Conservation (phyloP, 139 green algal species). For the Chlorella sp. region DNA sequence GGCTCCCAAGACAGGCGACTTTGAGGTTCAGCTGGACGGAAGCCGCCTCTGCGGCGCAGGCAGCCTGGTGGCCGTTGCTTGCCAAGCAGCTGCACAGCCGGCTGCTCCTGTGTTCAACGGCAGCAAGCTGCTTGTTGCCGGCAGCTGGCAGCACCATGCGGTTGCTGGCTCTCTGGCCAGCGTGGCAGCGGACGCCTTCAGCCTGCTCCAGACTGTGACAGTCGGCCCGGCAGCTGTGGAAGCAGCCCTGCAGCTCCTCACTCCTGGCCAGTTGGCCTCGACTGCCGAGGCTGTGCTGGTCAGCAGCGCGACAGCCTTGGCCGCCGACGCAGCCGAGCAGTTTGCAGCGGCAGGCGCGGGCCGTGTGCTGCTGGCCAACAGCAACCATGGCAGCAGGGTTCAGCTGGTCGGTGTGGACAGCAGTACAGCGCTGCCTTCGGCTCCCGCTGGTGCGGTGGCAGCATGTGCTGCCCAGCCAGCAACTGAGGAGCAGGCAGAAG, state of each 20-base stretch:
- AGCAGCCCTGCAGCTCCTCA: neutral
- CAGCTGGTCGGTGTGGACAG: neutral
- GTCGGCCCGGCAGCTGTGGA: neutral
- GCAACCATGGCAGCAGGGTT: neutral
- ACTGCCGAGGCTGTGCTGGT: neutral
- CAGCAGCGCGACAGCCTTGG: neutral
- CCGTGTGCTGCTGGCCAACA: neutral
- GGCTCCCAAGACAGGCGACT: neutral
- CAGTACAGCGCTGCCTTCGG: too few relatives aligned
- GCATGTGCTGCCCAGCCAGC: neutral
- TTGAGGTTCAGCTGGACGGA: neutral
- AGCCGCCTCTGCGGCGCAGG: neutral
- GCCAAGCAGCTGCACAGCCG: too few relatives aligned
- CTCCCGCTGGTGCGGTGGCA: too few relatives aligned
- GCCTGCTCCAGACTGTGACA: slow-evolving; percentile 9
- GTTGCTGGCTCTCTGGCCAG: neutral
- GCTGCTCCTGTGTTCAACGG: too few relatives aligned
- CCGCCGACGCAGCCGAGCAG: neutral
- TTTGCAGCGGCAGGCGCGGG: neutral
- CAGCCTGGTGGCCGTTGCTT: too few relatives aligned
- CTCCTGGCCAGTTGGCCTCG: neutral
- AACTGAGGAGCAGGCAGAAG: neutral
- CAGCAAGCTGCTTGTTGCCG: too few relatives aligned
- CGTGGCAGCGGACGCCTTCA: neutral
- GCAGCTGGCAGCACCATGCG: too few relatives aligned